Evolutionary conservation across 1,284 basidiomycete species (phyloP).

Genomic region (Rhodotorula sp.): DNA sequence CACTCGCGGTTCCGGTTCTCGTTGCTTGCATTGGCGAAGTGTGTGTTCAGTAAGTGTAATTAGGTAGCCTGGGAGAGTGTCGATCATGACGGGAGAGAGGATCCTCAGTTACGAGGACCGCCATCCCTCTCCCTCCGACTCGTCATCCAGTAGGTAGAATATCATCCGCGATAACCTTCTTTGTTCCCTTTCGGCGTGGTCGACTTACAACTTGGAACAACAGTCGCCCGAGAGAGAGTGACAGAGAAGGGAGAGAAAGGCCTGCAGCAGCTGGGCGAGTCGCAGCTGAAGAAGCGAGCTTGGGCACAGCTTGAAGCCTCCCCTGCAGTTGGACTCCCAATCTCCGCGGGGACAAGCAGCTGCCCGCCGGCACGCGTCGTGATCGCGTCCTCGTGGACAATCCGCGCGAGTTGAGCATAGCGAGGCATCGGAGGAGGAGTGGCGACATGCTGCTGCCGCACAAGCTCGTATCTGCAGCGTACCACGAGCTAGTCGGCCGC

Average conservation of each 20-base stretch:
- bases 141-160: constrained; percentile 31
- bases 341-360: not conserved
- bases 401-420: not conserved
- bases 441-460: constrained; percentile 18
- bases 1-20: not conserved
- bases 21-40: not conserved
- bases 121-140: constrained; percentile 35
- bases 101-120: constrained; percentile 13
- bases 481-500: constrained; percentile 33
- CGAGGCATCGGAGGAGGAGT: too few species aligned
- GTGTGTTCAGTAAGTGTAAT: not conserved
- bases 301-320: not conserved
- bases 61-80: constrained; percentile 36
- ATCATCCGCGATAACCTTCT: constrained; percentile 10
- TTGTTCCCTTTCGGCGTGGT: too few species aligned
- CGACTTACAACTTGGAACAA: not conserved
- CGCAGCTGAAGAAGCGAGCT: not conserved
- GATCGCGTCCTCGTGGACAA: not conserved
- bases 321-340: not conserved
- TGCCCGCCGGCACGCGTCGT: not conserved
- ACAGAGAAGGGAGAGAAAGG: not conserved
- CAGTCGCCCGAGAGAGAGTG: not conserved
- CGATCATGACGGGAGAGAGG: constrained; percentile 19
- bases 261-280: not conserved
- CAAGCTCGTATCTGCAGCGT: constrained; percentile 24